Base-by-base conservation (phyloP, 2,329 filamentous ascomycete genomes). In the Epichloe sp. region DNA sequence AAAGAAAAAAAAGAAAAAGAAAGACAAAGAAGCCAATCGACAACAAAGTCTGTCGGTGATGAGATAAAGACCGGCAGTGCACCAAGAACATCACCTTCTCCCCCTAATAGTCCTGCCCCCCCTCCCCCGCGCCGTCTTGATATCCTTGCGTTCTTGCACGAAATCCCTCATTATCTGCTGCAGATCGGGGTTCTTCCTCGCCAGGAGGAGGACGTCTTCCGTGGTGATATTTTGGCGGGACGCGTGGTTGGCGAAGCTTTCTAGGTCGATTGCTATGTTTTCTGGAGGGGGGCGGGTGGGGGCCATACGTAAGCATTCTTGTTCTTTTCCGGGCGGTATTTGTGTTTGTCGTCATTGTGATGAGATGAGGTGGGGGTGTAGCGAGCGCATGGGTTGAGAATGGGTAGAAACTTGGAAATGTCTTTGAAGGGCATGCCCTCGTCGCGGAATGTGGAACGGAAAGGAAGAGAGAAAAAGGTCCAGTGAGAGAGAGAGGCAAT, bases 191-290 rank as follows among this genome's bases (percentile, higher is more conserved):
- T 97, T 98, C 53, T 91, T 82, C 54, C 93, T 76, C 26, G 88
- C 83, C 34, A 98, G 78, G 7, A 98, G 77, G 60, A 97, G 71
- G 12, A 97, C 90, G 63, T 98, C 93, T 48, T 90, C 85, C 0
- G 85, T 85, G 38, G 83, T 88, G 57, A 98, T 78, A 0, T 84
- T 90, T 2, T 79, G 80, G 26, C 91, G 79, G 1, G 86, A 85
- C 11, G 87, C 91, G 68, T 98, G 93, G 49, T 81, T 82, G 60
- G 72, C 73, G 58, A 78, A 76, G 57, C 65, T 75, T 61, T 80
- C 78, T 19, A 82, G 66, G 55, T 81, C 78, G 15, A 71, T 65
- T 0, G 77, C 77, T 3, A 80, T 72, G 48, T 74, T 78, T 59
- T 80, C 78, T 80, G 48, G 21, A 4, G 45, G 15, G 14, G 40